Evolutionary conservation across 495 filamentous ascomycete genomes (phyloP), one percentile per base, ranked within the genome.

Genomic region (Penicillium tannophilum): DNA sequence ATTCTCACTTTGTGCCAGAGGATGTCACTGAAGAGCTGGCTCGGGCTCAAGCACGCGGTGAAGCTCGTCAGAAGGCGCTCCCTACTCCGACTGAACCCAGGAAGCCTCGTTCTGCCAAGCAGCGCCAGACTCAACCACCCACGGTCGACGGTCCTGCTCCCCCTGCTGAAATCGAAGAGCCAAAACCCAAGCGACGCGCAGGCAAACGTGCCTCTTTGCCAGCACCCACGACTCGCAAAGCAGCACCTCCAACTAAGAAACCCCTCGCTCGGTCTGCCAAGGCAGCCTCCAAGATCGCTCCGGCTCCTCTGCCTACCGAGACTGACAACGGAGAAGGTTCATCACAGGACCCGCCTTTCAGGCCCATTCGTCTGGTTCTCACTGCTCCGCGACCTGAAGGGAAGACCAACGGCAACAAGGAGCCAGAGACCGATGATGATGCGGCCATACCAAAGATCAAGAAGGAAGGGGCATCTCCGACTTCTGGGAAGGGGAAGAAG

Each of bases 21-120:
- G 54, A 70, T 9, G 58, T 66, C 12, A 44, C 36, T 12, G 64
- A 70, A 35, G 54, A 72, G 6, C 49, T 63, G 12, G 33, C 26
- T 6, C 49, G 48, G 6, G 43, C 31, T 2, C 44, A 58, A 50
- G 44, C 42, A 20, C 49, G 47, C 31, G 28, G 36, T 30, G 44
- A 49, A 24, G 31, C 31, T 12, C 33, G 28, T 6, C 23, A 43
- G 19, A 54, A 39, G 10, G 26, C 42, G 12, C 14, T 23, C 12
- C 33, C 47, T 42, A 24, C 36, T 44, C 44, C 30, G 6, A 57
- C 24, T 45, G 61, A 44, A 56, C 62, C 60, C 52, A 26, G 16
- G 51, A 60, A 64, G 48, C 31, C 58, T 10, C 55, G 58, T 7
- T 24, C 39, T 9, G 55, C 51, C 10, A 63, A 63, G 52, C 56